phyloP scores from a whole-genome alignment of 2,329 filamentous ascomycete species.

The Grosmannia penicillata region DNA sequence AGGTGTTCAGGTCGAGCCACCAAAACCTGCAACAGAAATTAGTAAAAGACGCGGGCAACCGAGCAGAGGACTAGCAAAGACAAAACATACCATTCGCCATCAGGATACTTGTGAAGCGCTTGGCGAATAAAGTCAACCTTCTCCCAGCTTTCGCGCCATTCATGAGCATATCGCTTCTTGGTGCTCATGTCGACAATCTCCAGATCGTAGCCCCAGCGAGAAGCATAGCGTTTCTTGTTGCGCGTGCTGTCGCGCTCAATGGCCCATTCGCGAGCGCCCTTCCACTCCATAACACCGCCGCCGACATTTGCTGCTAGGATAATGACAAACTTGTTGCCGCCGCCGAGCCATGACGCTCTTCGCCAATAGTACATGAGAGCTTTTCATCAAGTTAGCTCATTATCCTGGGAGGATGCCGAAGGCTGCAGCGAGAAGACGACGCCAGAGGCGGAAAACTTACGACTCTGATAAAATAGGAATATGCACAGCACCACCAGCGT shows the following conservation, averaged over 20 bases:
- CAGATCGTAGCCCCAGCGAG: slow-evolving; percentile 83
- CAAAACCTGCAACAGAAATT: slow-evolving; percentile 61
- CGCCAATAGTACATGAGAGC: slow-evolving; percentile 50
- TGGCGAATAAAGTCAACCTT: slow-evolving; percentile 91
- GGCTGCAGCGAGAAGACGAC: no score
- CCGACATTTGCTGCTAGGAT: slow-evolving; percentile 88
- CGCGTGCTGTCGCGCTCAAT: slow-evolving; percentile 91
- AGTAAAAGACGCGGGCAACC: slow-evolving; percentile 4
- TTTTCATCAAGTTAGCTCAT: slow-evolving; percentile 12
- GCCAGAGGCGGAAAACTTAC: slow-evolving; percentile 37
- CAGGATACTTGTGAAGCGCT: slow-evolving; percentile 80
- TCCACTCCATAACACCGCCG: slow-evolving; percentile 98
- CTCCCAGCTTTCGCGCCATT: slow-evolving; percentile 99
- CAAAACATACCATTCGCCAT: slow-evolving; percentile 70
- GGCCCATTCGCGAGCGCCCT: slow-evolving; percentile 92
- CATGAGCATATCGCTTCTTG: slow-evolving; percentile 95
- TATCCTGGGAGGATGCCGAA: no score
- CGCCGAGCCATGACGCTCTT: slow-evolving; percentile 57
- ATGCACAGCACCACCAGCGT: slow-evolving; percentile 45
- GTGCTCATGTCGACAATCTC: slow-evolving; percentile 98
- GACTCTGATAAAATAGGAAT: slow-evolving; percentile 54
- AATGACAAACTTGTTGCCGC: slow-evolving; percentile 83
- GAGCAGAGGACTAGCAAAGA: not conserved
- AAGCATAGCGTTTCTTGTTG: slow-evolving; percentile 84
- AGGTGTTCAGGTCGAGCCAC: slow-evolving; percentile 97